phyloP scores from a whole-genome alignment of 2,329 filamentous ascomycete species.

The Aspergillus quadricinctus region DNA sequence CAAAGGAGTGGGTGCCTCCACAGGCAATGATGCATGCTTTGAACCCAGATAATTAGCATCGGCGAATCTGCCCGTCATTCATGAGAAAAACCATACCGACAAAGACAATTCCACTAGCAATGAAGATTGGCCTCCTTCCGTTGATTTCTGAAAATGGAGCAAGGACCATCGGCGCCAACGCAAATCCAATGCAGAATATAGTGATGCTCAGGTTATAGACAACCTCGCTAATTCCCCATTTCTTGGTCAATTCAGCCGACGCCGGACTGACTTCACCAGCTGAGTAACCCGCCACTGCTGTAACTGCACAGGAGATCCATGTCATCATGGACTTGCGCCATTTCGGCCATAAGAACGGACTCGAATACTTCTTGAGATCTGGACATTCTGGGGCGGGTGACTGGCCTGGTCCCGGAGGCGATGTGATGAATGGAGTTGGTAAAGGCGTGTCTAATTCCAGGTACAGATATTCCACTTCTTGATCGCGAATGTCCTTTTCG shows the following conservation, averaged over 20 bases:
- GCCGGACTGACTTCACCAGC: slow-evolving; percentile 77
- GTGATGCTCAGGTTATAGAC: slow-evolving; percentile 73
- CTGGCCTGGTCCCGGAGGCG: slow-evolving; percentile 25
- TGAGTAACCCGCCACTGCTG: slow-evolving; percentile 71
- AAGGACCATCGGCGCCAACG: slow-evolving; percentile 77
- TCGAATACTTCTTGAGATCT: slow-evolving; percentile 61
- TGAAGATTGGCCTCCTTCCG: slow-evolving; percentile 77
- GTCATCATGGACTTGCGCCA: slow-evolving; percentile 67
- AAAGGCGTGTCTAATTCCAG: slow-evolving; percentile 59
- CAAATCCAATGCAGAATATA: slow-evolving; percentile 76
- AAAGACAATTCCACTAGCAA: slow-evolving; percentile 67
- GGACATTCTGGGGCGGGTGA: slow-evolving; percentile 54
- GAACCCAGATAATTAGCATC: slow-evolving; percentile 12
- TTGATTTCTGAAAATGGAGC: slow-evolving; percentile 87
- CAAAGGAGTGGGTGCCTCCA: slow-evolving; percentile 64
- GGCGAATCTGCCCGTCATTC: background rate
- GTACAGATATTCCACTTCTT: slow-evolving; percentile 53
- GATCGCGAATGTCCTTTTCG: background rate
- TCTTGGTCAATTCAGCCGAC: slow-evolving; percentile 57
- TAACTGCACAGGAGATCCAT: slow-evolving; percentile 70
- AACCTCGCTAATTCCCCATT: slow-evolving; percentile 63
- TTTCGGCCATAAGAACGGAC: slow-evolving; percentile 70
- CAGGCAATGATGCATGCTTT: slow-evolving; percentile 64
- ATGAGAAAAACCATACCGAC: slow-evolving; percentile 39
- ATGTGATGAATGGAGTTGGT: slow-evolving; percentile 40